phyloP scores from a whole-genome alignment of 2,329 filamentous ascomycete genomes.

The Juglanconis oblonga region DNA sequence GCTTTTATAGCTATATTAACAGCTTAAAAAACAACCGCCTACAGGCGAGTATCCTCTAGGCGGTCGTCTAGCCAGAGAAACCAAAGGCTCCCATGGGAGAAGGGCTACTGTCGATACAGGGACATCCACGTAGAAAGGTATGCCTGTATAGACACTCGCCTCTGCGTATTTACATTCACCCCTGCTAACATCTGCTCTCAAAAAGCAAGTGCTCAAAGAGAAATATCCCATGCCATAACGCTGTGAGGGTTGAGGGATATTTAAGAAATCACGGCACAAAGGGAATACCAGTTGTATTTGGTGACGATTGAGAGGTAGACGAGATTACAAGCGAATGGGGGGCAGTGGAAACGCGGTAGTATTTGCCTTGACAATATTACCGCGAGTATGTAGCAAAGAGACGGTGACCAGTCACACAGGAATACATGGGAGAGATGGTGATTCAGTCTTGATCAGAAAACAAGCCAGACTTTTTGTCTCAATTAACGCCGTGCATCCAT shows the following conservation, averaged over 20 bases:
- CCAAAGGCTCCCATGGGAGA: too few relatives aligned
- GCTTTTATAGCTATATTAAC: too few relatives aligned
- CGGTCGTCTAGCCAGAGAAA: too few relatives aligned
- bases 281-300: constrained; percentile 7
- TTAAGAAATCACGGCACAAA: background rate
- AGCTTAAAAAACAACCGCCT: too few relatives aligned
- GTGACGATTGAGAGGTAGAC: background rate
- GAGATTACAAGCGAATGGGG: constrained; percentile 3
- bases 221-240: background rate
- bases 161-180: too few relatives aligned
- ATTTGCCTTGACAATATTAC: constrained; percentile 13
- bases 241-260: background rate
- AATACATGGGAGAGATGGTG: constrained; percentile 14
- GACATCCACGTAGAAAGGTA: too few relatives aligned
- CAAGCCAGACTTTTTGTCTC: constrained; percentile 18
- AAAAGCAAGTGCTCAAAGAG: too few relatives aligned
- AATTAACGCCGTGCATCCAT: constrained; percentile 35
- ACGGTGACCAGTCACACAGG: constrained; percentile 16
- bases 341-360: constrained; percentile 9
- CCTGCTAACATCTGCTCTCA: too few relatives aligned
- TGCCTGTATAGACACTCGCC: too few relatives aligned
- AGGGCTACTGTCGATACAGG: too few relatives aligned
- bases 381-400: constrained; percentile 7
- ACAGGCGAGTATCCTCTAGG: too few relatives aligned
- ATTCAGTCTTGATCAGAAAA: constrained; percentile 17